Percentiles rank a stretch among this genome's conserved stretches.
Evolutionary conservation across 805 yeast genomes (phyloP).

Genomic region (Jamesozyma piceae): DNA sequence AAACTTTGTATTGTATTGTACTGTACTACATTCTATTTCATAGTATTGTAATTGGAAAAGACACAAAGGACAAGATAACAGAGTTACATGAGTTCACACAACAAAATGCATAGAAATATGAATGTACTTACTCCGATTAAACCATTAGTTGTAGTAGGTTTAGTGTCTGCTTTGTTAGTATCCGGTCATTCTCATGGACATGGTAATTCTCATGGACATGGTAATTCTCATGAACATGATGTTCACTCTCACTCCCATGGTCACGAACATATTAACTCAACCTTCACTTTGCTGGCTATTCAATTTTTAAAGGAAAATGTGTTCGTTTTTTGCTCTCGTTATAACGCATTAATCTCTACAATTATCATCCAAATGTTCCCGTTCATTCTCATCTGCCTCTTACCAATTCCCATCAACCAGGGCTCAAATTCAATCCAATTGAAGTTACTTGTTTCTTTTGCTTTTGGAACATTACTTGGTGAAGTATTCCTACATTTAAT

Average conservation of each 20-base stretch:
- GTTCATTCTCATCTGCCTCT: constrained; percentile 42
- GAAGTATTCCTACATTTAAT: constrained; percentile 64
- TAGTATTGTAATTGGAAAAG: too few relatives aligned
- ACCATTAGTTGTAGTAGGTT: background rate
- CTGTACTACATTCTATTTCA: too few relatives aligned
- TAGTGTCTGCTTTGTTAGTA: background rate
- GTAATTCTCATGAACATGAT: constrained; percentile 4
- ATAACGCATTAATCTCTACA: constrained; percentile 56
- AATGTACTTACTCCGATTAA: background rate
- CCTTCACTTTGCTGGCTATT: background rate
- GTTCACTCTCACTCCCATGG: background rate
- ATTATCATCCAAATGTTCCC: constrained; percentile 59
- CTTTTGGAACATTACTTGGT: constrained; percentile 68
- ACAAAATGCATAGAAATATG: too few relatives aligned
- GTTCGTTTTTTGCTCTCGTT: constrained; percentile 36
- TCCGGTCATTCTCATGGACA: background rate
- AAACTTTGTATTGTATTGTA: too few relatives aligned
- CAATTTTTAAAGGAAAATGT: constrained; percentile 8
- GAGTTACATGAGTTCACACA: too few relatives aligned
- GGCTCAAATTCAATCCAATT: background rate
- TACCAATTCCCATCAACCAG: constrained; percentile 33
- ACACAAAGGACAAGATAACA: too few relatives aligned
- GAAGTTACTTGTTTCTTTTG: constrained; percentile 49
- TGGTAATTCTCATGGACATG: constrained; percentile 1
- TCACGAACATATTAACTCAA: background rate